Base-by-base conservation (phyloP, 2,329 filamentous ascomycete species). In the Gaeumannomyces tritici region DNA sequence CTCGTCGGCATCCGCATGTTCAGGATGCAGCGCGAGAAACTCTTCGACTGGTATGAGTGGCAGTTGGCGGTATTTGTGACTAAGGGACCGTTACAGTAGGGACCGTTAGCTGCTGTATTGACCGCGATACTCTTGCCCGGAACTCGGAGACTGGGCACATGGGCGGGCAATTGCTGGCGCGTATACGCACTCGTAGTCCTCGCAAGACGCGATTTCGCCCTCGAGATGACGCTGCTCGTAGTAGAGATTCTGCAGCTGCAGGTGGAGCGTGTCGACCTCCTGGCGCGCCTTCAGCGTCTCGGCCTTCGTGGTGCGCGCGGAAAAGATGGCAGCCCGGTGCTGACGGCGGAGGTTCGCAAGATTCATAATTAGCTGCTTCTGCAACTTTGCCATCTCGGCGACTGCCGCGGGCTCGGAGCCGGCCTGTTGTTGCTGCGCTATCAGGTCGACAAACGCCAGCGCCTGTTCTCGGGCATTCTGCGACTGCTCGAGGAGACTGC, bases 241-340 rank as follows among this genome's bases (percentile, higher is more conserved):
- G 74, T 95, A 96, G 9, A 99, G 79, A 71, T 99, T 99, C 75
- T 98, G 93, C 62, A 99, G 81, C 71, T 96, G 90, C 51, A 99
- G 81, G 72, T 98, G 93, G 65, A 99, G 80, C 60, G 88, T 86
- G 73, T 99, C 95, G 66, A 98, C 91, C 75, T 96, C 91, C 69
- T 93, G 90, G 59, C 93, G 86, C 59, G 89, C 90, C 73, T 96
- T 91, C 33, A 91, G 89, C 0, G 95, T 98, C 68, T 86, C 80
- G 61, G 89, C 81, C 74, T 98, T 98, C 18, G 93, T 96, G 68
- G 91, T 86, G 67, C 95, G 87, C 33, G 92, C 90, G 33, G 86
- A 83, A 68, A 96, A 83, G 67, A 93, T 86, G 12, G 92, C 91
- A 66, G 89, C 83, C 31, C 95, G 87, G 73, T 97, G 93, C 31